Percentiles rank a stretch among this genome's conserved stretches.
phyloP scores from a whole-genome alignment of 2,329 filamentous ascomycete genomes.

The Curvularia verruculosa region DNA sequence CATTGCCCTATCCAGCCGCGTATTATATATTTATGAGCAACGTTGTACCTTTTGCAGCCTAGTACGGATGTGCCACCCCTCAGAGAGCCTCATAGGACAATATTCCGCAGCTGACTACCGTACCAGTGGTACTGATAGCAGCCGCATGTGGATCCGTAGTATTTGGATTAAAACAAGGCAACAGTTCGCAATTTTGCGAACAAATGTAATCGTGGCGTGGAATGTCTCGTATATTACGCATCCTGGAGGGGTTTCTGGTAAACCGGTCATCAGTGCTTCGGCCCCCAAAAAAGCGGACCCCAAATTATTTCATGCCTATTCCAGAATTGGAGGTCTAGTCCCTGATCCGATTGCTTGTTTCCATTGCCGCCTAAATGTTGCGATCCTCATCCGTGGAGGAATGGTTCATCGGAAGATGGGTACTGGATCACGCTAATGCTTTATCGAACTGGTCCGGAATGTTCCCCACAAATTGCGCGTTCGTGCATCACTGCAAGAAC shows the following conservation, averaged over 20 bases:
- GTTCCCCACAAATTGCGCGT: not conserved
- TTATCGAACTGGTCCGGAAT: not conserved
- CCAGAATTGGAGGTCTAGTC: too few relatives aligned
- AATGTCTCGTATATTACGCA: not conserved
- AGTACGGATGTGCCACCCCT: not conserved
- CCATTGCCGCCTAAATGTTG: not conserved
- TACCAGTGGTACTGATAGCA: not conserved
- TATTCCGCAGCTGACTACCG: not conserved
- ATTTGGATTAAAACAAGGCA: not conserved
- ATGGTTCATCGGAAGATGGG: not conserved
- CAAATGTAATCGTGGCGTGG: not conserved
- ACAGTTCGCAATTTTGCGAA: not conserved
- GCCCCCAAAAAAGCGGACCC: too few relatives aligned
- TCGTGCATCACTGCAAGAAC: too few relatives aligned
- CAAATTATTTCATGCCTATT: not conserved
- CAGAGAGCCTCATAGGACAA: not conserved
- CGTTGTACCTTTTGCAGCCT: not conserved
- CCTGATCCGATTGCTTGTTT: too few relatives aligned
- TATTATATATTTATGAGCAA: not conserved
- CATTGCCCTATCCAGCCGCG: not conserved
- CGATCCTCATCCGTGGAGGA: not conserved
- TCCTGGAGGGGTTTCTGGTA: not conserved
- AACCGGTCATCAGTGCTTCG: not conserved
- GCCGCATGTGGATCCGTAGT: not conserved
- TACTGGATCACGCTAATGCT: not conserved